Conservation (phyloP, 2,329 filamentous ascomycete species). For the Daldinia sp. region DNA sequence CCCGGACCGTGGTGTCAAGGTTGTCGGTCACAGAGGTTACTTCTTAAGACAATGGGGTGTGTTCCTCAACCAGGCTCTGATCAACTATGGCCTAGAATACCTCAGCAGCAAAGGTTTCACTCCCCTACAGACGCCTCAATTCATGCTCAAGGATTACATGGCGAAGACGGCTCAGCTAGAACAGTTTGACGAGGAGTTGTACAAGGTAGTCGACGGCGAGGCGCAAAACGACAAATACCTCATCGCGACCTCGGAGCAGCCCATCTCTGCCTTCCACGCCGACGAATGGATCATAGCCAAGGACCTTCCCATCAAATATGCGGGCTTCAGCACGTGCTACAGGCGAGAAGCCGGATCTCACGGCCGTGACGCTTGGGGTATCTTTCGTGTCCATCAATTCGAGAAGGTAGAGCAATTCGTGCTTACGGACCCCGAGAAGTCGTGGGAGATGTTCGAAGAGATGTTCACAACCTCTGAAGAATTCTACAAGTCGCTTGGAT, state of each 20-base stretch:
- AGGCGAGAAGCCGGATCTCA: slow-evolving; percentile 93
- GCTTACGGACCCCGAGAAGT: slow-evolving; percentile 81
- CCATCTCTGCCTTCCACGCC: slow-evolving; percentile 89
- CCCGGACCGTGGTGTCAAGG: slow-evolving; percentile 89
- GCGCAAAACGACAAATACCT: slow-evolving; percentile 85
- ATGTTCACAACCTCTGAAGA: slow-evolving; percentile 94
- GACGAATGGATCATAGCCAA: slow-evolving; percentile 90
- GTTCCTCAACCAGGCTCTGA: slow-evolving; percentile 88
- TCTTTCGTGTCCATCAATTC: slow-evolving; percentile 98
- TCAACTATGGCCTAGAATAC: slow-evolving; percentile 95
- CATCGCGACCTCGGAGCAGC: slow-evolving; percentile 89
- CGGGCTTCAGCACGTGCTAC: slow-evolving; percentile 95
- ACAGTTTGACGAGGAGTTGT: slow-evolving; percentile 97
- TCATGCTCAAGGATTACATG: slow-evolving; percentile 97
- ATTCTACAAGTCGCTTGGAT: slow-evolving; percentile 88
- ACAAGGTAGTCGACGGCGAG: slow-evolving; percentile 92
- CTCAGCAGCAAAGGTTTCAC: slow-evolving; percentile 82
- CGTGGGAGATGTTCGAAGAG: slow-evolving; percentile 90
- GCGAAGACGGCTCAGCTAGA: slow-evolving; percentile 97
- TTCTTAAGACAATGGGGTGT: slow-evolving; percentile 90
- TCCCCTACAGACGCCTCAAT: slow-evolving; percentile 85
- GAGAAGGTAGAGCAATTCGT: slow-evolving; percentile 75
- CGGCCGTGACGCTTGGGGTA: slow-evolving; percentile 94
- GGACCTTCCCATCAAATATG: slow-evolving; percentile 90
- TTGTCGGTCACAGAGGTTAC: slow-evolving; percentile 94